phyloP scores from a whole-genome alignment of 139 green algal genomes.

The Micromonas pusilla region DNA sequence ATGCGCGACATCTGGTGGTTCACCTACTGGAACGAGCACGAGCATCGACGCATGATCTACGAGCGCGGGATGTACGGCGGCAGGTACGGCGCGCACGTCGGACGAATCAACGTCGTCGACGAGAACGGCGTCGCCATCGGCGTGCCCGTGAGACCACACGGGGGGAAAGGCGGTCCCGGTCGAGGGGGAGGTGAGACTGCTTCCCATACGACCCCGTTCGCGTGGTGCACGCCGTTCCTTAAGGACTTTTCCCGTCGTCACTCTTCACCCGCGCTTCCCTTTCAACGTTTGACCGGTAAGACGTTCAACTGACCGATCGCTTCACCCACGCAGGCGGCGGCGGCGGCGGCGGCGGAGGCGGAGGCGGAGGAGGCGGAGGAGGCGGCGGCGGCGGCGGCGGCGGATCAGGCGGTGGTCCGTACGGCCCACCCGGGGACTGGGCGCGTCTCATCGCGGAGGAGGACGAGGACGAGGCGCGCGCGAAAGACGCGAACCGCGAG shows the following conservation, averaged over 20 bases:
- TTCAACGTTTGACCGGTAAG: no score
- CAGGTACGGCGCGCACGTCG: neutral
- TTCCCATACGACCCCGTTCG: no score
- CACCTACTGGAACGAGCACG: constrained; percentile 8
- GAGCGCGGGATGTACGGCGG: no score
- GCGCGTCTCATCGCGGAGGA: constrained; percentile 14
- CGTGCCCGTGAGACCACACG: neutral
- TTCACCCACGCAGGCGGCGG: no score
- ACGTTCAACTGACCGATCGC: no score
- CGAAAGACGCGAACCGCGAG: neutral
- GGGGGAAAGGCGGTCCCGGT: neutral
- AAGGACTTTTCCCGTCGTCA: no score
- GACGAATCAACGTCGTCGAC: neutral
- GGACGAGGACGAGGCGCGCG: neutral
- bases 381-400: neutral
- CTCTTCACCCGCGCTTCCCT: no score
- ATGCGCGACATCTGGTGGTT: constrained; percentile 23
- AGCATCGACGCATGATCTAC: neutral
- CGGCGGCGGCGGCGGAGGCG: no score
- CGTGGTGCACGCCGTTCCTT: no score
- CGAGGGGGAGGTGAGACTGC: constrained; percentile 23
- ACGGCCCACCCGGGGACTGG: neutral
- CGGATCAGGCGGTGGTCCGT: neutral
- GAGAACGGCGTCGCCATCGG: neutral
- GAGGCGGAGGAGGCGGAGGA: constrained; percentile 2